Evolutionary conservation across 106 monocot genomes (phyloP), one percentile per base, ranked within the genome.

Genomic region (Platanthera zijinensis): DNA sequence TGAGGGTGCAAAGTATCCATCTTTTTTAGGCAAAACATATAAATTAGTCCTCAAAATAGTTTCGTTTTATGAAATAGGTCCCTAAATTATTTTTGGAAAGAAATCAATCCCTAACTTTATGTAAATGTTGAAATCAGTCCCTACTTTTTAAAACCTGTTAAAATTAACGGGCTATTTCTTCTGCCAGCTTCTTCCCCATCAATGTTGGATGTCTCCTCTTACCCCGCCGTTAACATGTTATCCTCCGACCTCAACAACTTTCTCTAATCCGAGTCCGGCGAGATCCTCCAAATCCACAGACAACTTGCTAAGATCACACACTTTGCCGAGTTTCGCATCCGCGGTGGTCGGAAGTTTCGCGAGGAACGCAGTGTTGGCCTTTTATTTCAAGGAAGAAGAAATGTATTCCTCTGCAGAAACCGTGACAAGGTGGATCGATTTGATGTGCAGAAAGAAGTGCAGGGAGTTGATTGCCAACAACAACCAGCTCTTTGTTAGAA

Each of bases 281-380:
- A 89, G 64, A 75, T 96, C 57, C 92, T 90, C 57, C 19, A 11
- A 45, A 84, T 77, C 74, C 69, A 90, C 51, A 82, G 19, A 76
- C 92, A 96, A 64, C 18, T 93, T 52, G 74, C 84, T 30, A 96
- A 89, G 83, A 57, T 96, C 28, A 80, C 84, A 17, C 32, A 50
- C 9, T 92, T 92, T 14, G 78, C 80, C 1, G 92, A 92, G 90
- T 0, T 82, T 95, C 75, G 89, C 78, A 6, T 92, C 92, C 0
- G 70, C 75, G 5, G 85, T 89, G n/a, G 87, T 80, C 51, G 92
- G 80, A 0, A 92, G 89, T 78, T 89, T 92, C 51, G 89, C 89
- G 47, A 87, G 83, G 74, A 85, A 79, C 48, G 12, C 89, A 52
- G 87, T 89, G 63, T 8, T 75, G 49, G 89, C 70, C 53, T 81